Evolutionary conservation across 1,284 basidiomycete species (phyloP), one percentile per base, ranked within the genome.

Genomic region (Vanrija sp.): DNA sequence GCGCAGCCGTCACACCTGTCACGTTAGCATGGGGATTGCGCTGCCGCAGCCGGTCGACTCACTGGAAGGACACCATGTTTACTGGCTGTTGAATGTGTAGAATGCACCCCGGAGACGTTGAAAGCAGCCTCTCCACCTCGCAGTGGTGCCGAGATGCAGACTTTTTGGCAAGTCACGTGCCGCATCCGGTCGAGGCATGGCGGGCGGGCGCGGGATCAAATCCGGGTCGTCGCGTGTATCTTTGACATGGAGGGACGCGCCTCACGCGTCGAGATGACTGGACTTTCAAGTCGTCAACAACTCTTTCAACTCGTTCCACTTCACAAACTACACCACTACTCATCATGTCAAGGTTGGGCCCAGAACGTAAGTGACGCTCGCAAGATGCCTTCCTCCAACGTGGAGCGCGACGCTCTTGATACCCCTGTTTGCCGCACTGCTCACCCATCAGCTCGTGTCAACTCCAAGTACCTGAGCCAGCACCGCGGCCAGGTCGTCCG

Each of bases 41-140:
- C n/a, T n/a, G 12, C 12, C 31, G 15, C 31, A 1, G 12, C 12
- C 10, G 31, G 5, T 14, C 31, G 31, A 69, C 81, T 71, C 57
- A 83, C 80, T 82, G 81, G 66, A 83, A 83, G 20, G 81, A 83
- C 14, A 83, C 82, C 82, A 83, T 83, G n/a, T 43, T 69, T 53
- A 24, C 31, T 31, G 12, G 31, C 31, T 31, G 31, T 31, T 31
- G 31, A 31, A 31, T 9, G 31, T 31, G 31, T 31, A 14, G 9
- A 31, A 31, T 31, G 12, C 31, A 14, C 31, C n/a, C n/a, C n/a
- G n/a, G n/a, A n/a, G n/a, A n/a, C n/a, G n/a, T n/a, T n/a, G n/a
- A 31, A 1, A 31, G 12, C 12, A 14, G 31, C 31, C 31, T 31
- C 31, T 31, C 31, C 31, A 31, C 31, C 12, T 31, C 12, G 15